Evolutionary conservation across 441 rosid species (phyloP), one percentile per base, ranked within the genome.

Genomic region (Erodium moschatum): DNA sequence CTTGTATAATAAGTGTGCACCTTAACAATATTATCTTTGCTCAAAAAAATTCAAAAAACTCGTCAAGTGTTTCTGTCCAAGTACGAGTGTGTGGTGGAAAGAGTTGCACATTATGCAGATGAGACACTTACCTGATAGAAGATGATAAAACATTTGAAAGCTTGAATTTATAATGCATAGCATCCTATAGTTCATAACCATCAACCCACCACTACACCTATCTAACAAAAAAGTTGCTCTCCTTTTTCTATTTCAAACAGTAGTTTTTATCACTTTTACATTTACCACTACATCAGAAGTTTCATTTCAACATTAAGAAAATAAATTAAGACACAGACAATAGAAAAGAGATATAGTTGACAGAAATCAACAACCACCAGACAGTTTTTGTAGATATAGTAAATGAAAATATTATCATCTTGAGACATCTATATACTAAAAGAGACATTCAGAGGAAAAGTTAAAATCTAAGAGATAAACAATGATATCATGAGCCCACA

Each of bases 91-190:
- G 63, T 58, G 63, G 63, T 58, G 63, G 27, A 20, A 58, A 58
- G 63, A 58, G 12, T 58, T 18, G 63, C 63, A 58, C 63, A 19
- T 58, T 58, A 19, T 58, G 63, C 29, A 58, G 63, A 58, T 58
- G 63, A 58, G 29, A 58, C 29, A 18, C 18, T 58, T 58, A 58
- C 29, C 15, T 18, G 29, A 18, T 58, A 10, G 29, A 18, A 19
- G 63, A 58, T 58, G 63, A 58, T n/a, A 58, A 58, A 58, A 58
- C 29, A 52, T 58, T 11, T 18, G 11, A 58, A 58, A 18, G 63
- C 63, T 58, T 58, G 27, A 58, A 58, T 58, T 19, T 19, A 20
- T 60, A 58, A 10, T 21, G 16, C 16, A 58, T 58, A 58, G n/a
- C 29, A 9, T 8, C 13, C 64, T 19, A 58, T 58, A 58, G n/a